Evolutionary conservation across 2,329 filamentous ascomycete genomes (phyloP), one percentile per base, ranked within the genome.

Genomic region (Elsinoe perseae): DNA sequence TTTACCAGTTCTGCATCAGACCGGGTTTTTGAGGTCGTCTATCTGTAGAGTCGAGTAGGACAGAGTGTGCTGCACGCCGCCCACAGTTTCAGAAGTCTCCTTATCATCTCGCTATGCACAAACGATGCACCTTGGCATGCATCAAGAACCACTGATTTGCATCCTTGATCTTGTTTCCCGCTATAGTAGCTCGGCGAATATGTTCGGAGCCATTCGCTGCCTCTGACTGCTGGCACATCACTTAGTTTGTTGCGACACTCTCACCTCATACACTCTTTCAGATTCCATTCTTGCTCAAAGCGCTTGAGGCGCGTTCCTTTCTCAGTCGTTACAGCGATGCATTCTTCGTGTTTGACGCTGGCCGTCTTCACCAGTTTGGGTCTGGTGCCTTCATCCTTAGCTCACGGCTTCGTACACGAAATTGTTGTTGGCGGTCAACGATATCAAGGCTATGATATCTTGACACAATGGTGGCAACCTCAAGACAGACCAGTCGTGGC

Each of bases 361-460:
- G 14, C 30, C 28, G 48, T 38, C 48, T 12, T 52, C 7, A 18
- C 48, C 12, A 12, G 16, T 32, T 21, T 36, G 21, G 38, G 48
- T 12, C 18, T 38, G 16, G 30, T 38, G 16, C 30, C 48, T 3
- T 20, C 25, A 3, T 6, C 70, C 55, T 66, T 70, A 57, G 76
- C 74, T 56, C 76, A 79, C 65, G 77, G 76, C 30, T 70, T 67
- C 50, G 72, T 77, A 50, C 64, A 62, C 7, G 71, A 73, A 58
- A 69, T 78, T 55, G 70, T 74, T 52, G 72, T 76, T 52, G 74
- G 77, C 59, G 77, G 77, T 50, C 66, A 65, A 3, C 75, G 70
- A 62, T 76, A 76, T 64, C 61, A 67, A 53, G 73, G 75, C 57
- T 73, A 72, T 71, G 61, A 68, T 64, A 68, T 42, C 23, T 32